Conservation (phyloP, 148 eudicot species). For the Rheum nobile region DNA sequence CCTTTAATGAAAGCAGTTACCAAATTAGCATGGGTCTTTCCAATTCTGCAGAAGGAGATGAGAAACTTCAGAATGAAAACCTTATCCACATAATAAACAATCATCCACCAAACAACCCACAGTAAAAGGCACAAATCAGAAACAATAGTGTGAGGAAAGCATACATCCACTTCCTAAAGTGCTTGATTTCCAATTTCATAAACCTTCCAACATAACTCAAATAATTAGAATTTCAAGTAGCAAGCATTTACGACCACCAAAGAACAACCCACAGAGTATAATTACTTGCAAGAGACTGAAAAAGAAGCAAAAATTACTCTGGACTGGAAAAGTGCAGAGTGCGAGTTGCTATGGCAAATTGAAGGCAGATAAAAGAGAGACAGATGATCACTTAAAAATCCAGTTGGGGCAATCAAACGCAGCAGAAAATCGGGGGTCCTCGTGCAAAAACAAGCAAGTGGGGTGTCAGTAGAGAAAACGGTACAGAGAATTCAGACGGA, state of each 20-base stretch:
- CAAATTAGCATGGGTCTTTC: neutral
- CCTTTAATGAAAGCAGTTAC: neutral
- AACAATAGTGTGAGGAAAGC: neutral
- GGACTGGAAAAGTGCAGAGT: neutral
- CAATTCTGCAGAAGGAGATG: slow-evolving; percentile 3
- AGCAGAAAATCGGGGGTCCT: slow-evolving; percentile 4
- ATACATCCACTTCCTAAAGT: neutral
- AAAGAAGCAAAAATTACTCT: neutral
- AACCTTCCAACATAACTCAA: neutral
- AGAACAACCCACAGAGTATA: neutral
- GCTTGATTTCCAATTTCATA: neutral
- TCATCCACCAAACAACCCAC: neutral
- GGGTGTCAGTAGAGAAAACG: neutral
- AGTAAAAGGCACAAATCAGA: neutral
- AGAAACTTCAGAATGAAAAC: neutral
- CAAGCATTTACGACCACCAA: neutral
- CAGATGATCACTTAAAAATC: neutral
- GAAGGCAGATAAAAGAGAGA: neutral
- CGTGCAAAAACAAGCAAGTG: neutral
- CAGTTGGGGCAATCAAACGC: neutral
- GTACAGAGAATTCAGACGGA: slow-evolving; percentile 1
- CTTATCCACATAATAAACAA: neutral
- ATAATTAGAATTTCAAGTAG: neutral
- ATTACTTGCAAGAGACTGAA: neutral
- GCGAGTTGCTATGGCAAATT: neutral